These are phyloP conservation scores for Pseudogymnoascus pannorum DNA, from an alignment of 2,329 filamentous ascomycete genomes.

Conservation along the genomic window DNA sequence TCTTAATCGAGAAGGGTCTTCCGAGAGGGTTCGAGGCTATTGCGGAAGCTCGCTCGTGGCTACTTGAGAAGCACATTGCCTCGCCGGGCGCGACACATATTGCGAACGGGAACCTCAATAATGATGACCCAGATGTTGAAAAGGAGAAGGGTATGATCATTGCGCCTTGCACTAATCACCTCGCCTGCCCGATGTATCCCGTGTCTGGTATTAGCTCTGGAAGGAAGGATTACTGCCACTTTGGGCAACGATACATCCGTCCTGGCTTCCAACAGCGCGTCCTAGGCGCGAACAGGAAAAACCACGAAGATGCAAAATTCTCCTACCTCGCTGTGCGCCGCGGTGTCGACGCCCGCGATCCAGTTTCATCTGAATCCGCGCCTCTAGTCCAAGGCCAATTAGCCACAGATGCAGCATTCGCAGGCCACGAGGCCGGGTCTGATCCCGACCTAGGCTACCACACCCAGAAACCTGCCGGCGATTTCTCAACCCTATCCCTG, in stretches of 20 bases:
- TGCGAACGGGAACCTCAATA: conserved; percentile 25
- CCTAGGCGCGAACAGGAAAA: conserved; percentile 59
- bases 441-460: conserved; percentile 20
- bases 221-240: conserved; percentile 85
- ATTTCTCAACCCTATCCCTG: conserved; percentile 47
- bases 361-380: conserved; percentile 18
- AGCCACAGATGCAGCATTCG: conserved; percentile 60
- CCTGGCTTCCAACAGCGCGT: conserved; percentile 76
- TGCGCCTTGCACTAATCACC: conserved; percentile 82
- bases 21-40: conserved; percentile 89
- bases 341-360: conserved; percentile 48
- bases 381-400: conserved; percentile 43
- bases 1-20: conserved; percentile 85
- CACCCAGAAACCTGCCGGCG: not conserved
- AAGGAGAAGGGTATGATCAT: conserved; percentile 58
- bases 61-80: conserved; percentile 69
- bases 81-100: conserved; percentile 46
- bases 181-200: conserved; percentile 80
- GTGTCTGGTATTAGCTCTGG: conserved; percentile 61
- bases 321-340: conserved; percentile 83
- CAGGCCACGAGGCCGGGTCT: conserved; percentile 55
- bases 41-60: conserved; percentile 70
- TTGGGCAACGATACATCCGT: conserved; percentile 79
- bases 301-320: conserved; percentile 86
- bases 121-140: conserved; percentile 26